Base-by-base conservation (phyloP, 345 rosid species). In the Kernera saxatilis region DNA sequence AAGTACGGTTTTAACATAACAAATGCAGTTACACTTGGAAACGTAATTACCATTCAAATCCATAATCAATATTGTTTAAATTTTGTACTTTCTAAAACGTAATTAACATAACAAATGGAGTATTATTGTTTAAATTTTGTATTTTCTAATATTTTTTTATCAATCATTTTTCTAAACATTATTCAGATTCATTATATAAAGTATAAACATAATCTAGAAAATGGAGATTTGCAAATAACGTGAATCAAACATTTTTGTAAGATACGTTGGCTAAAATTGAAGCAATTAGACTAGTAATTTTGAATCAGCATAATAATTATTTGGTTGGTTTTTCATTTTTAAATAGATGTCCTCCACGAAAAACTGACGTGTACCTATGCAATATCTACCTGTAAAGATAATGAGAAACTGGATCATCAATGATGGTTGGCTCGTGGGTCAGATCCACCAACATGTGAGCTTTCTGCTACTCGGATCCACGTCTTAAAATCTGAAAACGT, bases 311-410 rank as follows among this genome's bases (percentile, higher is more conserved):
- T n/a, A 9, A 35, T 8, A 50, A 8, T n/a, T n/a, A n/a, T n/a
- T n/a, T n/a, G n/a, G n/a, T 18, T 5, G 3, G 5, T 3, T 57
- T 19, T 13, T n/a, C n/a, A n/a, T n/a, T n/a, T n/a, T n/a, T n/a
- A n/a, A n/a, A n/a, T n/a, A n/a, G n/a, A 27, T 55, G 9, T 26
- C 11, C 23, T 54, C 49, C 57, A 54, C 48, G 59, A 39, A 64
- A 48, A 56, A 17, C 53, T 65, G 67, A 73, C 77, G 52, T 73
- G 64, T 55, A 18, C 32, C 19, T 18, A 56, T 26, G 60, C 13
- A 46, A 15, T 22, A 46, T 73, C 26, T 41, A 50, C 14, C 73
- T 74, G 73, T 74, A 26, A 74, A 51, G 78, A 67, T 67, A 58
- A 67, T 22, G 39, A 39, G 21, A 67, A 51, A 39, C 8, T 54